phyloP scores from a whole-genome alignment of 164 flowering plant genomes.

The Berberis thunbergii region DNA sequence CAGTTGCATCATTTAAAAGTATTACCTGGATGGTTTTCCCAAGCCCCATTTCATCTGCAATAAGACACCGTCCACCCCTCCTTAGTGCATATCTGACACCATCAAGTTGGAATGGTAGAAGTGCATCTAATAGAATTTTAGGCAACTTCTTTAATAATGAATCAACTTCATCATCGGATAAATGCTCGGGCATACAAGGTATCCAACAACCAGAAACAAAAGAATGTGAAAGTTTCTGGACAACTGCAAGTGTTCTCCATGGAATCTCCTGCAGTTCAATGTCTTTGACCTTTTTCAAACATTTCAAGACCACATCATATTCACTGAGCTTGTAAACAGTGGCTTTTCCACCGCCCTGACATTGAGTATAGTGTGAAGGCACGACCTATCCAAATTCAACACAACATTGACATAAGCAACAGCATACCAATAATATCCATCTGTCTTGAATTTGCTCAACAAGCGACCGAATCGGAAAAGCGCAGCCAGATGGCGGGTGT shows the following conservation, averaged over 20 bases:
- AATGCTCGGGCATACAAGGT: conserved; percentile 82
- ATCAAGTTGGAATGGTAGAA: conserved; percentile 83
- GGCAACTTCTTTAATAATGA: conserved; percentile 54
- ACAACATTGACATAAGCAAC: not conserved
- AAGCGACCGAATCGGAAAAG: not conserved
- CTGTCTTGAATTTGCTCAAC: not conserved
- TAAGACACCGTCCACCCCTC: conserved; percentile 92
- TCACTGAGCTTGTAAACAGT: conserved; percentile 66
- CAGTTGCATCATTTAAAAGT: not conserved
- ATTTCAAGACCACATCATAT: conserved; percentile 47
- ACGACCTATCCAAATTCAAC: conserved; percentile 34
- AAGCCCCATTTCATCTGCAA: conserved; percentile 99
- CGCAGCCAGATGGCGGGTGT: not conserved
- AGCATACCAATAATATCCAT: not conserved
- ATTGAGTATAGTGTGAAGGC: conserved; percentile 61
- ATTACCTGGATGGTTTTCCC: conserved; percentile 96
- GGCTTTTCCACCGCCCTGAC: conserved; percentile 45
- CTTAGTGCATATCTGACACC: conserved; percentile 73
- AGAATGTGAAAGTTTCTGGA: conserved; percentile 61
- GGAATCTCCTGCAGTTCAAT: conserved; percentile 71
- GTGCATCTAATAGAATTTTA: conserved; percentile 32
- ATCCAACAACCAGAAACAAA: conserved; percentile 46
- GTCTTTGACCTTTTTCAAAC: conserved; percentile 42
- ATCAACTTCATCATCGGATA: conserved; percentile 65
- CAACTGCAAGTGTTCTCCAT: conserved; percentile 52